Conservation (phyloP, 2,329 filamentous ascomycete genomes). For the Aspergillus felis region DNA sequence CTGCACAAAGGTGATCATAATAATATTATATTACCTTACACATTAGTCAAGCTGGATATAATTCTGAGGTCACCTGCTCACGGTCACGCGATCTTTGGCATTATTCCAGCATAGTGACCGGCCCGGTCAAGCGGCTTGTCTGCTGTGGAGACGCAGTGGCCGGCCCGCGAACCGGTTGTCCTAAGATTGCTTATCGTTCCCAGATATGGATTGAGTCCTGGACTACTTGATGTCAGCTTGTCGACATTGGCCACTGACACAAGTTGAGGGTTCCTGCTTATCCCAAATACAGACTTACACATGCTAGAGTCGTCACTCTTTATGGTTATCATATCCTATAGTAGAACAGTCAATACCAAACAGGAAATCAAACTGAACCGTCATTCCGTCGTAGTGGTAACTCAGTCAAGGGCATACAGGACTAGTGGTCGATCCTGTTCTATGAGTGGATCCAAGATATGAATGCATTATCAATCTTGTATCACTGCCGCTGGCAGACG, state of each 20-base stretch:
- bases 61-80: background rate
- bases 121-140: constrained; percentile 10
- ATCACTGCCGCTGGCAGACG: no score
- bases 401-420: background rate
- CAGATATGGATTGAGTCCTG: no score
- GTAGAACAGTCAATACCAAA: background rate
- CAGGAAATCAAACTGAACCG: background rate
- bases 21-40: background rate
- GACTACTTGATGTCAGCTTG: background rate
- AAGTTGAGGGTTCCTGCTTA: background rate
- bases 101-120: constrained; percentile 3
- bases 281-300: background rate
- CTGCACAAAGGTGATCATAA: background rate
- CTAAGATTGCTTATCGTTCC: background rate
- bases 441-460: background rate
- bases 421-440: background rate
- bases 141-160: background rate
- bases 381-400: background rate
- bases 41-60: background rate
- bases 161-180: background rate
- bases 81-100: background rate
- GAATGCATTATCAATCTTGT: background rate
- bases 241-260: background rate
- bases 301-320: background rate
- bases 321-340: background rate